Evolutionary conservation across 208 protist species (phyloP).

Genomic region (Entamoeba invadens): DNA sequence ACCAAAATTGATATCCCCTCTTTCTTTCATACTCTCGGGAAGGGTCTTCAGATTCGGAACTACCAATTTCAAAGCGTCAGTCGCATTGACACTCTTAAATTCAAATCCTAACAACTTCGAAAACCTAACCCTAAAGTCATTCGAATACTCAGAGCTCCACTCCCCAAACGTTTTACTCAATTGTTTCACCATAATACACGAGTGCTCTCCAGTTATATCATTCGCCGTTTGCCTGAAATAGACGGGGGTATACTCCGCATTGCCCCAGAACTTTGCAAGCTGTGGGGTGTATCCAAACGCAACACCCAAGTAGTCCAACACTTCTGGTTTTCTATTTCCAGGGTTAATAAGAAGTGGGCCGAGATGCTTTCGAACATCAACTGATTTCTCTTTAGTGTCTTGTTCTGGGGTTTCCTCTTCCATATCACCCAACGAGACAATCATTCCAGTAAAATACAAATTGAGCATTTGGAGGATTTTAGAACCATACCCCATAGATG

Average conservation of each 20-base stretch:
- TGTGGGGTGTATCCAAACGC: slow-evolving; percentile 77
- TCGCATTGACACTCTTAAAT: neutral
- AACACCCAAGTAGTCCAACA: slow-evolving; percentile 78
- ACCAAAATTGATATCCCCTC: neutral
- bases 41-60: neutral
- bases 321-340: slow-evolving; percentile 4
- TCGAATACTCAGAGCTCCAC: neutral
- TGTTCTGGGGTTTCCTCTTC: slow-evolving; percentile 1
- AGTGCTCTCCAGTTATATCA: slow-evolving; percentile 94
- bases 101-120: neutral
- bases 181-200: slow-evolving; percentile 79
- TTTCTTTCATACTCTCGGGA: no score
- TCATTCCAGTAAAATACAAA: slow-evolving; percentile 73
- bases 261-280: slow-evolving; percentile 88
- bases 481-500: slow-evolving; percentile 79
- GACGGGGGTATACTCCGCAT: slow-evolving; percentile 56
- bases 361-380: slow-evolving; percentile 30
- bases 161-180: neutral
- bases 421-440: slow-evolving; percentile 29
- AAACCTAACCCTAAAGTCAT: neutral
- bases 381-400: neutral
- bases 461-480: slow-evolving; percentile 67
- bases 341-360: slow-evolving; percentile 54
- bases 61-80: neutral
- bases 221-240: slow-evolving; percentile 70